Conservation (phyloP, 768 basidiomycete species). For the Lentinula aciculospora region DNA sequence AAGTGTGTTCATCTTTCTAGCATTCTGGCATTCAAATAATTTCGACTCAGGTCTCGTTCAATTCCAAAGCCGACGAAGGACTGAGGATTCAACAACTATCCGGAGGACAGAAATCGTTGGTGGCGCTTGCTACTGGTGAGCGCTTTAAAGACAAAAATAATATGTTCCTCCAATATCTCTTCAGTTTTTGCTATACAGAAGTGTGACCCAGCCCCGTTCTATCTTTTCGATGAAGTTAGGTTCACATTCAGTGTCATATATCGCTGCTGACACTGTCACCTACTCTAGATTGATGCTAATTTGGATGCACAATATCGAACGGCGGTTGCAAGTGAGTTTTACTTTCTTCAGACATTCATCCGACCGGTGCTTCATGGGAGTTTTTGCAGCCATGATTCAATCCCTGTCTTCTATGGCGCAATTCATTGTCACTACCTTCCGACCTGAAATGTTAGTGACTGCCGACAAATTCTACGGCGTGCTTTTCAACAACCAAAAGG, state of each 20-base stretch:
- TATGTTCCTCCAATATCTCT: background rate
- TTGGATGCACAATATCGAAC: constrained; percentile 97
- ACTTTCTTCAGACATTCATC: background rate
- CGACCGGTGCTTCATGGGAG: background rate
- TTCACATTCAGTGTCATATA: background rate
- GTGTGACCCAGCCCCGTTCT: constrained; percentile 98
- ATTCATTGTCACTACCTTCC: constrained; percentile 98
- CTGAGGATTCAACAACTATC: constrained; percentile 94
- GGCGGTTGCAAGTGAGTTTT: constrained; percentile 80
- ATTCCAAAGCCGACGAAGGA: constrained; percentile 96
- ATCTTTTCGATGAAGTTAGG: constrained; percentile 91
- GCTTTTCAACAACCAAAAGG: constrained; percentile 92
- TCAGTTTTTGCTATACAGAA: constrained; percentile 97
- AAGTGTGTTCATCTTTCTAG: constrained; percentile 37
- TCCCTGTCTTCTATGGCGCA: constrained; percentile 83
- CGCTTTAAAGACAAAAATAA: background rate
- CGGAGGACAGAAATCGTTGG: constrained; percentile 95
- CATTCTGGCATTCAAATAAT: background rate
- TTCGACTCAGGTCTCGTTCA: constrained; percentile 84
- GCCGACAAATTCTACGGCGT: constrained; percentile 98
- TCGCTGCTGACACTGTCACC: background rate
- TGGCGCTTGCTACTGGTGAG: constrained; percentile 87
- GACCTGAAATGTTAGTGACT: constrained; percentile 93
- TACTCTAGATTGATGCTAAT: constrained; percentile 84
- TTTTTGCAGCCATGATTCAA: constrained; percentile 79